Evolutionary conservation across 495 filamentous ascomycete genomes (phyloP).

Genomic region (Mytilinidion resinicola): DNA sequence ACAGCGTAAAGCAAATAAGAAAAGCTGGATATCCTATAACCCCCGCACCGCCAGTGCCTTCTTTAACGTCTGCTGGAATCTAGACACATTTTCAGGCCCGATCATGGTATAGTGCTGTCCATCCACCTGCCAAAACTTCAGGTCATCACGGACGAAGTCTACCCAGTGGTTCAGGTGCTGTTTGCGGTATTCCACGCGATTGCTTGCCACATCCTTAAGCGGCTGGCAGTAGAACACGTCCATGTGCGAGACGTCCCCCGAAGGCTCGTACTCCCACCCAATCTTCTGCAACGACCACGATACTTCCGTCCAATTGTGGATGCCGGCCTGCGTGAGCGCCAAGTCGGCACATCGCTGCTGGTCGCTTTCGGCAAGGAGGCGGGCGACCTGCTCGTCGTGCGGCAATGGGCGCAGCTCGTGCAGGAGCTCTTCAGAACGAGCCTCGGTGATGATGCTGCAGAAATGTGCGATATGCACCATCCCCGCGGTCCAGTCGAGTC

Average conservation of each 20-base stretch:
- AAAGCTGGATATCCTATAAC: too few relatives aligned
- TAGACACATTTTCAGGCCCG: too few relatives aligned
- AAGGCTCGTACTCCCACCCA: conserved; percentile 47
- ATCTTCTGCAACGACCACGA: conserved; percentile 43
- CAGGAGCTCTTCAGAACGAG: conserved; percentile 17
- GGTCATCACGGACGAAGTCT: too few relatives aligned
- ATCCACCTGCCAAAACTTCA: too few relatives aligned
- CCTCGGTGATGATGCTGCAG: conserved; percentile 41
- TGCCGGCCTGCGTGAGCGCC: too few relatives aligned
- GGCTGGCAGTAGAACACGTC: conserved; percentile 49
- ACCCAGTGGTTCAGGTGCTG: too few relatives aligned
- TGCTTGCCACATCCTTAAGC: conserved; percentile 37
- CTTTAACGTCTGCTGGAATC: conserved; percentile 21
- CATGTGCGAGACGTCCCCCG: conserved; percentile 37
- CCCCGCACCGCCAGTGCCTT: conserved; percentile 29
- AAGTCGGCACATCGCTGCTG: background rate
- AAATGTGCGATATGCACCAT: conserved; percentile 48
- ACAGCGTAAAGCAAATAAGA: too few relatives aligned
- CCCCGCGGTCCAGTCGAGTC: conserved; percentile 42
- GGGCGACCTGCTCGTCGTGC: background rate
- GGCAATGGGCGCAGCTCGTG: background rate
- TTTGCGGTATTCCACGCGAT: too few relatives aligned
- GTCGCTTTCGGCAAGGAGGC: background rate
- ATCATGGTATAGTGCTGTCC: too few relatives aligned
- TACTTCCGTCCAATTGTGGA: conserved; percentile 38